Evolutionary conservation across 257 asterid genomes (phyloP), one percentile per base, ranked within the genome.

Genomic region (Plantago elongata): DNA sequence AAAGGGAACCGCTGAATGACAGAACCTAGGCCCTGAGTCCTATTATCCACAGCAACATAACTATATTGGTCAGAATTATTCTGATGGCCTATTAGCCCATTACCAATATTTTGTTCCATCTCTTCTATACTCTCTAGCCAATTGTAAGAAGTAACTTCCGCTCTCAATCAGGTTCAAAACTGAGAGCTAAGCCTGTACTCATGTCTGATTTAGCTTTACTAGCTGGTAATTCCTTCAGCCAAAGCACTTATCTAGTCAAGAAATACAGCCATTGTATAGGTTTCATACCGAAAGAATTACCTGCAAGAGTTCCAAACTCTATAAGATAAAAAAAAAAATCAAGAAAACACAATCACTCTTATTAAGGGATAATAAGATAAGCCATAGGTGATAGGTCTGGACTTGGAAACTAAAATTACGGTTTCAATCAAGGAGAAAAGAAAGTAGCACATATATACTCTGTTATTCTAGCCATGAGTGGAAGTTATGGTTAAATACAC

Each of bases 51-150:
- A 49, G 81, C 73, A 73, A 70, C 73, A 69, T 76, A 81, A 71
- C 79, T 75, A n/a, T 62, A 73, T 63, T 78, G 85, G 52, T 80
- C 96, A 43, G 76, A 70, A 69, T 65, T 86, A 11, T 18, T 76
- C 62, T 66, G 83, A 61, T 79, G 89, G 37, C 81, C 88, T 63
- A 58, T 75, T 50, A 61, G 71, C 65, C 81, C 77, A 49, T 82
- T 78, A 57, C 84, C 84, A 11, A 61, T 68, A 62, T 68, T 72
- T 66, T 79, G 78, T 59, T 85, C 96, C 96, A 85, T 85, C 63
- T 48, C 37, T 22, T 34, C 10, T 44, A 17, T 37, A 38, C 62
- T 63, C 63, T 60, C n/a, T n/a, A n/a, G 60, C 29, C 63, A 61
- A 72, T 55, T 63, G 64, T 65, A 54, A 63, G 49, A 42, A 13